phyloP scores from a whole-genome alignment of 495 filamentous ascomycete species.

The Durotheca rogersii region DNA sequence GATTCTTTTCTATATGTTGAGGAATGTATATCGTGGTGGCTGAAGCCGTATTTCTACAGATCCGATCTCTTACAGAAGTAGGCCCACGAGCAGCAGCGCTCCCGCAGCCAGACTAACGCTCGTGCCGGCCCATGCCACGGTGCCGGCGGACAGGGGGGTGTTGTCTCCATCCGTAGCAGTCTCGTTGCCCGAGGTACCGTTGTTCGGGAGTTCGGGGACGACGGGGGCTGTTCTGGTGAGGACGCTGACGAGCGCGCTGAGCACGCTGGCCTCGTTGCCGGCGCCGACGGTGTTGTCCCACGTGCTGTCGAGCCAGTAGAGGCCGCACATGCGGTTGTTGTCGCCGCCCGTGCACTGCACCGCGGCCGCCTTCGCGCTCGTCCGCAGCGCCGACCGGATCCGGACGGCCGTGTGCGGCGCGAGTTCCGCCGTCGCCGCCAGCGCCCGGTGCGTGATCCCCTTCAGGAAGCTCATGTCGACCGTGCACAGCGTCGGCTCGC shows the following conservation, averaged over 20 bases:
- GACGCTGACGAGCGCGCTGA: constrained; percentile 56
- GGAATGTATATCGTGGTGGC: not conserved
- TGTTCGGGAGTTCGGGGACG: too few relatives aligned
- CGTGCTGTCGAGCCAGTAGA: constrained; percentile 54
- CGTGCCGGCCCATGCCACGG: constrained; percentile 2
- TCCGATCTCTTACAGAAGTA: constrained; percentile 1
- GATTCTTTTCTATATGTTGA: not conserved
- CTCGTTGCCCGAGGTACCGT: constrained; percentile 38
- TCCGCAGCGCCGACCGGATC: constrained; percentile 63
- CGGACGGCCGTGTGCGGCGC: constrained; percentile 61
- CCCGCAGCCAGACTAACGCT: constrained; percentile 1
- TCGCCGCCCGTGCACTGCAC: constrained; percentile 60
- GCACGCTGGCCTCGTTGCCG: constrained; percentile 57
- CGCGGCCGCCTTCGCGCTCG: constrained; percentile 66
- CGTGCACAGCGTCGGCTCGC: constrained; percentile 62
- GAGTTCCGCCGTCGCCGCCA: constrained; percentile 64
- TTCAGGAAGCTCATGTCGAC: constrained; percentile 76
- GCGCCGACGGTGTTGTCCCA: constrained; percentile 47
- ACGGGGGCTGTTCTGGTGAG: constrained; percentile 26
- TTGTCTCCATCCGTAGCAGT: not conserved
- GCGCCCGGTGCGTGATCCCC: constrained; percentile 71
- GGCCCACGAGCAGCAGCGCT: constrained; percentile 1
- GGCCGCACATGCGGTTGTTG: constrained; percentile 61
- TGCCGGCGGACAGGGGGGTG: not conserved
- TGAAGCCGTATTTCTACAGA: not conserved